Base-by-base conservation (phyloP, 495 filamentous ascomycete species). In the Penicillium cataractarum region DNA sequence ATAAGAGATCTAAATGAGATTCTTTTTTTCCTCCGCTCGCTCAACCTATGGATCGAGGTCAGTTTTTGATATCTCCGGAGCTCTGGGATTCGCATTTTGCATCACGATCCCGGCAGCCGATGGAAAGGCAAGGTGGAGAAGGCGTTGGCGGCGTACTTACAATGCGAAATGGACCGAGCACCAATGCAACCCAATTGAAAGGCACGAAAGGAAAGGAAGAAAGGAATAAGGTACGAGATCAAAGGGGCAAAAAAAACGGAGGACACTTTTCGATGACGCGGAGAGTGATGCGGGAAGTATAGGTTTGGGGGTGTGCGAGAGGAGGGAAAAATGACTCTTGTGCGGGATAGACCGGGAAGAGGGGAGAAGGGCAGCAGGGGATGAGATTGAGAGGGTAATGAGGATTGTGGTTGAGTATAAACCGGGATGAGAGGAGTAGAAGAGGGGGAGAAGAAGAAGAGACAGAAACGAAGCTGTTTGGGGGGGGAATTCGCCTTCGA, bases 101-200 rank as follows among this genome's bases (percentile, higher is more conserved):
- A 54, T 7, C 17, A 54, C 19, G 29, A 21, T 19, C 29, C 27
- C n/a, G 29, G 35, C 6, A 56, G 17, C 33, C 33, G 24, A 35
- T 54, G 15, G 29, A 31, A 5, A 29, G n/a, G 49, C 19, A 17
- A 33, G 8, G 51, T 54, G 54, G 48, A 42, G 26, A 40, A 48
- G 46, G 49, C 26, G 7, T n/a, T 31, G 49, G 24, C 53, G 55
- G 54, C 19, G 54, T 52, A 74, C 76, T 73, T 66, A 79, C 74
- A 75, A 76, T 75, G 73, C 74, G 63, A 69, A 61, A 73, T 68
- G 49, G 52, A 72, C 65, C 54, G 57, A 52, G 58, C 35, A 65
- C 60, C 62, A 71, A 70, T 65, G 62, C 63, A 63, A 69, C 59
- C n/a, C 65, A 71, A 72, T 69, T 63, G 67, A 56, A 56, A 61